These are phyloP conservation scores for Fusarium chaquense DNA, from an alignment of 2,329 filamentous ascomycete genomes.

Conservation along the genomic window DNA sequence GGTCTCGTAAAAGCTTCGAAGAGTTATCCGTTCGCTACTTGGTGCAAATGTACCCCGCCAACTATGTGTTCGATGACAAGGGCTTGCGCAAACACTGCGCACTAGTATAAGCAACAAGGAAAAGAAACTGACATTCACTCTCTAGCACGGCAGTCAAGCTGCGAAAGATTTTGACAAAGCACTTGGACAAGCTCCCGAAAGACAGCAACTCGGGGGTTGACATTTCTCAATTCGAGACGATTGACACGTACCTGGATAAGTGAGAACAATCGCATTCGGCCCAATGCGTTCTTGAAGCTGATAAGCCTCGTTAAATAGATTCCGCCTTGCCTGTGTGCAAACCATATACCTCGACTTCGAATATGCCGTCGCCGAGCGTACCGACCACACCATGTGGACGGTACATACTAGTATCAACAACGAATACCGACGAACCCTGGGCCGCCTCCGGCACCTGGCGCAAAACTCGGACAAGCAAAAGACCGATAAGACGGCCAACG, in stretches of 20 bases:
- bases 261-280: slow-evolving; percentile 46
- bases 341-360: slow-evolving; percentile 79
- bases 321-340: slow-evolving; percentile 78
- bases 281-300: slow-evolving; percentile 27
- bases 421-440: slow-evolving; percentile 78
- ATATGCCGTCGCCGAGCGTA: slow-evolving; percentile 70
- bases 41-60: slow-evolving; percentile 15
- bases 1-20: neutral
- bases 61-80: slow-evolving; percentile 13
- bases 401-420: slow-evolving; percentile 82
- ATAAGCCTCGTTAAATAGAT: slow-evolving; percentile 58
- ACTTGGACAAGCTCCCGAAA: slow-evolving; percentile 58
- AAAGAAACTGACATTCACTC: slow-evolving; percentile 35
- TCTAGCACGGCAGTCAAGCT: slow-evolving; percentile 58
- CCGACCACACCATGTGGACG: slow-evolving; percentile 82
- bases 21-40: slow-evolving; percentile 11
- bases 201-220: slow-evolving; percentile 53
- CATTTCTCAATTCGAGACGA: slow-evolving; percentile 57
- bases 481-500: slow-evolving; percentile 41
- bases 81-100: slow-evolving; percentile 20
- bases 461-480: slow-evolving; percentile 67
- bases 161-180: slow-evolving; percentile 58
- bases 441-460: slow-evolving; percentile 64
- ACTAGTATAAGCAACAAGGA: slow-evolving; percentile 18
- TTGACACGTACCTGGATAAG: slow-evolving; percentile 59